Evolutionary conservation across 2,329 filamentous ascomycete species (phyloP), one percentile per base, ranked within the genome.

Genomic region (Helicocarpus griseus): DNA sequence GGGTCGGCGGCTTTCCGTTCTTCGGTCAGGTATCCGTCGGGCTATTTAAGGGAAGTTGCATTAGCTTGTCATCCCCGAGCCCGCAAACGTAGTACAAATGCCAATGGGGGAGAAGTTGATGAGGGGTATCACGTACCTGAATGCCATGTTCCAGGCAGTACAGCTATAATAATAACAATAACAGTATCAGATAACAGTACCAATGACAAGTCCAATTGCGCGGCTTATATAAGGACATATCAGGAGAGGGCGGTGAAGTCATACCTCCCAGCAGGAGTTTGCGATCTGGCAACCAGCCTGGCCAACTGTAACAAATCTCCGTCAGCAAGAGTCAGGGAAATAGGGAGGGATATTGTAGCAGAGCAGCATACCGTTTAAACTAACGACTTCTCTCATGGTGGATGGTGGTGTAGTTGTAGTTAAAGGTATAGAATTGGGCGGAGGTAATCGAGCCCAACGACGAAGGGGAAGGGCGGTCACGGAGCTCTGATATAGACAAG

Each of bases 131-230:
- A 73, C 83, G 61, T 84, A 95, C 90, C 86, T 95, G 87, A 66
- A 98, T 98, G 69, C 93, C 93, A 76, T 98, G 93, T 83, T 98
- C 93, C 69, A 98, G 89, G 78, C 93, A 98, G 84, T 98, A 98
- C 59, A 98, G 88, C 93, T 98, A 74, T 58, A 61, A 57, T 50
- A 62, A 43, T 8, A 3, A 19, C 9, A 44, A 19, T 17, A 26
- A 46, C 4, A 40, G n/a, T n/a, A n/a, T n/a, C n/a, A 17, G 22
- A 36, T 31, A 26, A 21, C 22, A 33, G 33, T 35, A 33, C 36
- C 41, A 41, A n/a, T 35, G 35, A 22, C 29, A 17, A 28, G 4
- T n/a, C 4, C 33, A 22, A 33, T 21, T 47, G 7, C 17, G 44
- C 11, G 11, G n/a, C 4, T 26, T 24, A 14, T 26, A 49, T 35